phyloP scores from a whole-genome alignment of 106 monocot genomes.

The Apostasia shenzhenica region DNA sequence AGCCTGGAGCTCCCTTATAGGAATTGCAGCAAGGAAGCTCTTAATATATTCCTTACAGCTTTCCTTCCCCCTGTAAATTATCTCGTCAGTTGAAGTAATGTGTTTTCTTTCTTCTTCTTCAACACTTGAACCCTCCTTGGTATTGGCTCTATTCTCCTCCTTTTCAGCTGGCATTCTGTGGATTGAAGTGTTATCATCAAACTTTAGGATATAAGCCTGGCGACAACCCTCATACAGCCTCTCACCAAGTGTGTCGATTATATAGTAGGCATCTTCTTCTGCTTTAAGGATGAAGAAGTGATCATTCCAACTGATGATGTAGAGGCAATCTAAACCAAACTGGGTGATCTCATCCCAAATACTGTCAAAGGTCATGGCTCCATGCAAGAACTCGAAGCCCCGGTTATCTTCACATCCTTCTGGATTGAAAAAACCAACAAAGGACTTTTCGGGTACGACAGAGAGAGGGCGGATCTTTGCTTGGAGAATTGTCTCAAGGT shows the following conservation, averaged over 20 bases:
- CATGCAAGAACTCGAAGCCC: conserved; percentile 58
- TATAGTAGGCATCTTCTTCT: conserved; percentile 69
- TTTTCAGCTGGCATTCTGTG: conserved; percentile 9
- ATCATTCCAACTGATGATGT: conserved; percentile 96
- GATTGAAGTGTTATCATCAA: conserved; percentile 51
- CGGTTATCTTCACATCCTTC: conserved; percentile 30
- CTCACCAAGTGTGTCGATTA: conserved; percentile 93
- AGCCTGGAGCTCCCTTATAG: conserved; percentile 61
- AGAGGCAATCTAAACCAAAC: conserved; percentile 31
- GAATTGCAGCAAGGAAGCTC: conserved; percentile 76
- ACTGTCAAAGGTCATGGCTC: conserved; percentile 84
- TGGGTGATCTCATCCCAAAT: conserved; percentile 81
- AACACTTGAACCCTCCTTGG: background rate
- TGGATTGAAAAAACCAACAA: conserved; percentile 87
- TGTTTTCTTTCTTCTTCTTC: conserved; percentile 3
- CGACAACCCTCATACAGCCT: conserved; percentile 82
- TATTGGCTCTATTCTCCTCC: background rate
- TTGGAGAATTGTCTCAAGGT: conserved; percentile 79
- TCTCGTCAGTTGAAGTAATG: background rate
- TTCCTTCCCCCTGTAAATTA: conserved; percentile 60
- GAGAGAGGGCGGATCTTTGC: conserved; percentile 58
- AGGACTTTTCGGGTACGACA: conserved; percentile 52
- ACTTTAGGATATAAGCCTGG: conserved; percentile 88
- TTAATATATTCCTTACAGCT: conserved; percentile 83
- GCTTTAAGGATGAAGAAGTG: conserved; percentile 93